Conservation (phyloP, 2,329 filamentous ascomycete species). For the Didymella pomorum region DNA sequence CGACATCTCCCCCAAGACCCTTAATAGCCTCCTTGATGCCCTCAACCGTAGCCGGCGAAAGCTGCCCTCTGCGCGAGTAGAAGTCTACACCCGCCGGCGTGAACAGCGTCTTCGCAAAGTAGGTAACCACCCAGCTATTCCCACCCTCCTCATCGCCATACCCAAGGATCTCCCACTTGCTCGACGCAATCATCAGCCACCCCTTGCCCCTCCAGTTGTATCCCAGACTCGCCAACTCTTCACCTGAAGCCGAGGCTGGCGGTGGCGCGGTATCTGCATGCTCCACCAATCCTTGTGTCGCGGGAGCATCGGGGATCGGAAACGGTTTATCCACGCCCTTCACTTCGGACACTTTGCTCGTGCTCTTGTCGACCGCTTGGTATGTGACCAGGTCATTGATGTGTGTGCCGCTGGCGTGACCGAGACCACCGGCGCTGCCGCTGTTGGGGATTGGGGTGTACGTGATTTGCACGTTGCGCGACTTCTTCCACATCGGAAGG, state of each 20-base stretch:
- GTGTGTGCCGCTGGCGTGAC: slow-evolving; percentile 32
- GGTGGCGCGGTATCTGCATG: slow-evolving; percentile 3
- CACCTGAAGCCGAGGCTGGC: slow-evolving; percentile 15
- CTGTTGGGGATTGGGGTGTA: slow-evolving; percentile 62
- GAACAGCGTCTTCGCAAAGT: slow-evolving; percentile 83
- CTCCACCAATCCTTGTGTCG: neutral
- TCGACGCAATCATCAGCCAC: slow-evolving; percentile 73
- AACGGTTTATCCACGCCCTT: slow-evolving; percentile 69
- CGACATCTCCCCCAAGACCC: slow-evolving; percentile 60
- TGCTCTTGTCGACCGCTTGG: slow-evolving; percentile 61
- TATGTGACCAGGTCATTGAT: slow-evolving; percentile 79
- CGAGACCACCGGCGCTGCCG: neutral
- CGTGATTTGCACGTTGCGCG: slow-evolving; percentile 81
- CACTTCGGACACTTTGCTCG: slow-evolving; percentile 65
- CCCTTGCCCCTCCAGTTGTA: slow-evolving; percentile 79
- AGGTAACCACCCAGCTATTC: slow-evolving; percentile 78
- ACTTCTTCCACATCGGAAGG: slow-evolving; percentile 75
- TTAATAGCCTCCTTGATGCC: slow-evolving; percentile 65
- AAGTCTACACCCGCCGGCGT: slow-evolving; percentile 83
- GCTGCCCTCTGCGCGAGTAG: slow-evolving; percentile 69
- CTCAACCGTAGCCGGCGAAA: slow-evolving; percentile 65
- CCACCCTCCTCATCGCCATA: slow-evolving; percentile 68
- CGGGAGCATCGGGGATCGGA: slow-evolving; percentile 7
- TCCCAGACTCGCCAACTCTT: slow-evolving; percentile 50
- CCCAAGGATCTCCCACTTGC: slow-evolving; percentile 83